Evolutionary conservation across 2,329 filamentous ascomycete genomes (phyloP).

Genomic region (Neonectria coccinea): DNA sequence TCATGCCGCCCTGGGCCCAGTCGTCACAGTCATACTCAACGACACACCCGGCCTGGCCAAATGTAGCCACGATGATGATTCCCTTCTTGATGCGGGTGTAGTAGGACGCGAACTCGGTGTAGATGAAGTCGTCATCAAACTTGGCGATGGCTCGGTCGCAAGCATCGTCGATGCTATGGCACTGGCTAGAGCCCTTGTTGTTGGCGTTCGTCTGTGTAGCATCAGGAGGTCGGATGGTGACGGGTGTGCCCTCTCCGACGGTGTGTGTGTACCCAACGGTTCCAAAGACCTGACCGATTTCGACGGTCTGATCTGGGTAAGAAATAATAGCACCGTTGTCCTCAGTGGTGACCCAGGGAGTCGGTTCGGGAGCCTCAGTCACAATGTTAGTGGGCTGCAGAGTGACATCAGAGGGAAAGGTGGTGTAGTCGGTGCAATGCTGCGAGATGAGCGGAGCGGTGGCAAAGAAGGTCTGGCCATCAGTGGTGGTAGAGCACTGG

Average conservation of each 20-base stretch:
- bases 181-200: constrained; percentile 36
- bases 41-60: constrained; percentile 33
- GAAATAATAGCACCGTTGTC: constrained; percentile 26
- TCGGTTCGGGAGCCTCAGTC: constrained; percentile 13
- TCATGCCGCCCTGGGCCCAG: constrained; percentile 30
- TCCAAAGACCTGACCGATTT: not conserved
- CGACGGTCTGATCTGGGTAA: constrained; percentile 19
- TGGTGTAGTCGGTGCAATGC: constrained; percentile 27
- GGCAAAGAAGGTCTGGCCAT: constrained; percentile 26
- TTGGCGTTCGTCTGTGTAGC: constrained; percentile 23
- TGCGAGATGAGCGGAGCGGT: constrained; percentile 26
- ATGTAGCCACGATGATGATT: constrained; percentile 12
- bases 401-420: constrained; percentile 29
- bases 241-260: constrained; percentile 13
- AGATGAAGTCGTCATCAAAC: constrained; percentile 27
- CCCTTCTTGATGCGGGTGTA: constrained; percentile 27
- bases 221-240: not conserved
- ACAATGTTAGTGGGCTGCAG: constrained; percentile 11
- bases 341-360: constrained; percentile 14
- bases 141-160: constrained; percentile 27
- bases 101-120: constrained; percentile 27
- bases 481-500: constrained; percentile 29
- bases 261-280: constrained; percentile 11
- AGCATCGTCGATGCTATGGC: constrained; percentile 31
- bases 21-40: constrained; percentile 33